These are phyloP conservation scores for Buddleja alternifolia DNA, from an alignment of 257 asterid genomes.

Conservation along the genomic window DNA sequence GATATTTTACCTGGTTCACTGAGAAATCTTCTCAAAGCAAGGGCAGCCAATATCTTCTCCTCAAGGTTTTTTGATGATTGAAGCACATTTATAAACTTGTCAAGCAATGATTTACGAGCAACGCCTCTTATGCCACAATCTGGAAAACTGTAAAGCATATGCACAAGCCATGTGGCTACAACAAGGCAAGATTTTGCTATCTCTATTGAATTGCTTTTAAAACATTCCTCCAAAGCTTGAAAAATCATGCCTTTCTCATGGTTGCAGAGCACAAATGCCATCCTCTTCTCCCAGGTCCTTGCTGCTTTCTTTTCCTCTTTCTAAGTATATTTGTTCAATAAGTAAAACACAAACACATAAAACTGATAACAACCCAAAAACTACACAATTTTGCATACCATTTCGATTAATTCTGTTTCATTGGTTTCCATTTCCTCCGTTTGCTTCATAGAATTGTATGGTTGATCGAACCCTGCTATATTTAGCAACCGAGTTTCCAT, in stretches of 20 bases:
- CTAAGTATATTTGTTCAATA: slow-evolving; percentile 32
- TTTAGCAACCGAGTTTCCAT: slow-evolving; percentile 71
- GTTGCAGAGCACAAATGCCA: slow-evolving; percentile 70
- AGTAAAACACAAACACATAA: not conserved
- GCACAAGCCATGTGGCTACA: slow-evolving; percentile 73
- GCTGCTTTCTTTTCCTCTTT: slow-evolving; percentile 72
- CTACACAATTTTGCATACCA: slow-evolving; percentile 36
- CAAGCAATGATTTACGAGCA: slow-evolving; percentile 72
- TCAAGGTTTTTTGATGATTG: slow-evolving; percentile 80
- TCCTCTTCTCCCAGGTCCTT: slow-evolving; percentile 66
- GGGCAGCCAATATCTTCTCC: slow-evolving; percentile 74
- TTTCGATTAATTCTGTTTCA: slow-evolving; percentile 42
- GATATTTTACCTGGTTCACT: slow-evolving; percentile 56
- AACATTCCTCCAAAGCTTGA: slow-evolving; percentile 72
- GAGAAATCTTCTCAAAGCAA: slow-evolving; percentile 68
- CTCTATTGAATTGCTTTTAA: slow-evolving; percentile 67
- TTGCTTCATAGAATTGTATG: slow-evolving; percentile 42
- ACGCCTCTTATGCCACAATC: slow-evolving; percentile 68
- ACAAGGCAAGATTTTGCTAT: slow-evolving; percentile 69
- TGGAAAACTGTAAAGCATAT: slow-evolving; percentile 68
- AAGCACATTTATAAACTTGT: slow-evolving; percentile 63
- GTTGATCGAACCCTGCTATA: slow-evolving; percentile 63
- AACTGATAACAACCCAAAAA: not conserved
- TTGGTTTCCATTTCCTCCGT: slow-evolving; percentile 38
- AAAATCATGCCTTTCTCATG: slow-evolving; percentile 75